Percentiles rank a stretch among this genome's conserved stretches.
phyloP scores from a whole-genome alignment of 2,329 filamentous ascomycete genomes.

The Zasmidium cellare region DNA sequence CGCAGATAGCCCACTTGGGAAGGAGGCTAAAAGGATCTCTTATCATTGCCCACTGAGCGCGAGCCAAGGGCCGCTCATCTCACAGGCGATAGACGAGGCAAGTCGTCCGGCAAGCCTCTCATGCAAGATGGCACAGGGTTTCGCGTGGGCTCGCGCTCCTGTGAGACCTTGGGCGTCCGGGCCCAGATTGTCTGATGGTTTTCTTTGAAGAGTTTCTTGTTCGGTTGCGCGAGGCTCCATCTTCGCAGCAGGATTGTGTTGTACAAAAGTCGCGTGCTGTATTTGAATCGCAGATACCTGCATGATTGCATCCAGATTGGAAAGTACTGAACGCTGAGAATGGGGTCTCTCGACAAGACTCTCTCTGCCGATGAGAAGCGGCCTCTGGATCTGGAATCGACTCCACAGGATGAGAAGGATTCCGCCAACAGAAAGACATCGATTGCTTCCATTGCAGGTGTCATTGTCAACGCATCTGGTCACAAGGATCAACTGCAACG shows the following conservation, averaged over 20 bases:
- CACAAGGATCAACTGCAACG: slow-evolving; percentile 64
- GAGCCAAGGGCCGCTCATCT: neutral
- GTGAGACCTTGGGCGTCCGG: neutral
- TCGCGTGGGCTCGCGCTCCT: neutral
- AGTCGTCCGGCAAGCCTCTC: slow-evolving; percentile 1
- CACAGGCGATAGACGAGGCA: slow-evolving; percentile 2
- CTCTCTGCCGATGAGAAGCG: neutral
- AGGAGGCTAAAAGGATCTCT: neutral
- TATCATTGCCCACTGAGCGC: neutral
- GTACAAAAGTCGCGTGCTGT: neutral
- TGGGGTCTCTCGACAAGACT: neutral
- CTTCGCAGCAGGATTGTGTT: neutral
- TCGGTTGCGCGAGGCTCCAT: neutral
- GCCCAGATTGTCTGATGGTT: neutral
- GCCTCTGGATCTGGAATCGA: neutral
- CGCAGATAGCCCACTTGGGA: slow-evolving; percentile 2
- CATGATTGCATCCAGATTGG: neutral
- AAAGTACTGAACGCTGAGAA: neutral
- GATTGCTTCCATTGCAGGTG: slow-evolving; percentile 24
- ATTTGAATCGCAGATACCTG: neutral
- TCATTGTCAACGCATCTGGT: slow-evolving; percentile 62
- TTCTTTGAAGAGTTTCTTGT: slow-evolving; percentile 6
- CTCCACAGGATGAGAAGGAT: neutral
- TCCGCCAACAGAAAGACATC: slow-evolving; percentile 21
- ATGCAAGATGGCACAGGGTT: neutral